phyloP scores from a whole-genome alignment of 2,329 filamentous ascomycete genomes.

The Ophiognomonia clavigignenti-juglandacearum region DNA sequence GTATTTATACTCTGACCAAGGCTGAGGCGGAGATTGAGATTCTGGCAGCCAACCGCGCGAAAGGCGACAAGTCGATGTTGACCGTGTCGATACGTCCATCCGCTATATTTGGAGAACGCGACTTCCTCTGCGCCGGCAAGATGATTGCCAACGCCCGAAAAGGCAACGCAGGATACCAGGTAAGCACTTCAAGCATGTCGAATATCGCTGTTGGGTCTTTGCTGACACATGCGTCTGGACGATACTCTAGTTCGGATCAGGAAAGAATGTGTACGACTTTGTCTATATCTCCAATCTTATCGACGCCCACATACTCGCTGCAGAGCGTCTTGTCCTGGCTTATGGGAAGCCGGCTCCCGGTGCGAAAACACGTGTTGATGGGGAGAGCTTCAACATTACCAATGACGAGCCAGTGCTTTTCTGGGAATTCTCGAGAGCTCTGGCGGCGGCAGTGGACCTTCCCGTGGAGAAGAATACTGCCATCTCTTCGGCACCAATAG shows the following conservation, averaged over 20 bases:
- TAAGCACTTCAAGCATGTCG: too few species aligned
- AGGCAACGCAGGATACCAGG: too few species aligned
- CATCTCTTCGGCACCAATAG: too few species aligned
- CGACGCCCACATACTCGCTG: background rate
- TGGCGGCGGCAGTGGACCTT: background rate
- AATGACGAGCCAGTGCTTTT: background rate
- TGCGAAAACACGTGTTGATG: background rate
- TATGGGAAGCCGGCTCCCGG: background rate
- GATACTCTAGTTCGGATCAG: background rate
- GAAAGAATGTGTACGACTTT: background rate
- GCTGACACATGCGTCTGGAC: too few species aligned
- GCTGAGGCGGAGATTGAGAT: background rate
- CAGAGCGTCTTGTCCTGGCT: background rate
- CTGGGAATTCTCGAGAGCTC: background rate
- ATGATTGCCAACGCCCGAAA: background rate
- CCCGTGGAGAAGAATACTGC: slow-evolving; percentile 1
- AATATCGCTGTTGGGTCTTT: too few species aligned
- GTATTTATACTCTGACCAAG: slow-evolving; percentile 1
- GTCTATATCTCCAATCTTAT: background rate
- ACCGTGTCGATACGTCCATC: background rate
- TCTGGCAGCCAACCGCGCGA: background rate
- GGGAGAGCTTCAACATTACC: background rate
- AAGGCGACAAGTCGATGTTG: background rate
- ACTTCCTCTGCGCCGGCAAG: background rate
- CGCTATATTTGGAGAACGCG: background rate